Percentiles rank a stretch among this genome's conserved stretches.
Conservation (phyloP, 192 early-diverging fungal species). For the Pilaira anomala region DNA sequence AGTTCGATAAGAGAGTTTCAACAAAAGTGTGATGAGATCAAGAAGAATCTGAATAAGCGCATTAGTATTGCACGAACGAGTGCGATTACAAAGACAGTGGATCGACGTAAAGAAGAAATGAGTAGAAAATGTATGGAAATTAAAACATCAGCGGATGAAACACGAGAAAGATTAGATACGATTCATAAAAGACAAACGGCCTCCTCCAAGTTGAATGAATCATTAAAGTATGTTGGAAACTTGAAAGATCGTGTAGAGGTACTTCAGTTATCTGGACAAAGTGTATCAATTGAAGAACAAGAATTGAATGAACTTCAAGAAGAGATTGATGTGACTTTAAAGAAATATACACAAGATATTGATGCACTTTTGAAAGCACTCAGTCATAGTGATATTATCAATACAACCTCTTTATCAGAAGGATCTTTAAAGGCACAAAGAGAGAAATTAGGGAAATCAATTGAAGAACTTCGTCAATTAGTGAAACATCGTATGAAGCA, state of each 20-base stretch:
- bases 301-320: constrained; percentile 26
- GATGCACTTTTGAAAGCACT: background rate
- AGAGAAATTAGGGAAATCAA: constrained; percentile 20
- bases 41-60: constrained; percentile 14
- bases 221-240: constrained; percentile 23
- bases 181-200: constrained; percentile 16
- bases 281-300: constrained; percentile 29
- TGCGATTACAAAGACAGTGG: constrained; percentile 10
- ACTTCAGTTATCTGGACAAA: constrained; percentile 27
- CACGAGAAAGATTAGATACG: constrained; percentile 11
- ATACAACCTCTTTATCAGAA: constrained; percentile 5
- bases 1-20: constrained; percentile 7
- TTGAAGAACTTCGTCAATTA: constrained; percentile 26
- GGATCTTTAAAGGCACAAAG: constrained; percentile 25
- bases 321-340: constrained; percentile 22
- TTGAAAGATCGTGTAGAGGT: constrained; percentile 24
- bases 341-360: constrained; percentile 12
- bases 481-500: constrained; percentile 24
- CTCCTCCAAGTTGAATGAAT: constrained; percentile 21
- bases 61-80: constrained; percentile 18
- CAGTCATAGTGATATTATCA: constrained; percentile 7
- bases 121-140: constrained; percentile 18
- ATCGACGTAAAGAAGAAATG: constrained; percentile 12
- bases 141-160: constrained; percentile 15
- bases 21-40: constrained; percentile 8